These are phyloP conservation scores for Lachancea dasiensis DNA, from an alignment of 805 yeast genomes.

Conservation along the genomic window DNA sequence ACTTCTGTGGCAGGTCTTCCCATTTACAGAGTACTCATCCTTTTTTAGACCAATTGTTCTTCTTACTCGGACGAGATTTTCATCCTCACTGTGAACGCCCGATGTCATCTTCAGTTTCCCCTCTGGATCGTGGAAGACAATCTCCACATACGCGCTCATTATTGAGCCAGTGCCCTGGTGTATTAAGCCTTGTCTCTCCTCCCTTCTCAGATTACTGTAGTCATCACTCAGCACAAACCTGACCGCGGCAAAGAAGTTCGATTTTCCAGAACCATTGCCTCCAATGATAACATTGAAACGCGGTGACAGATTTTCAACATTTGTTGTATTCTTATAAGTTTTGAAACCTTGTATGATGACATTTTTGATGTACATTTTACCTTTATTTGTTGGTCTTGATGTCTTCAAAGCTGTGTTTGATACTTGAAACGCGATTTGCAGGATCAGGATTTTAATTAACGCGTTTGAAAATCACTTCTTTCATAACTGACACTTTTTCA, in stretches of 20 bases:
- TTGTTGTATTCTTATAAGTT: conserved; percentile 80
- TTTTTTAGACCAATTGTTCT: conserved; percentile 91
- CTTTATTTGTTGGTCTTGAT: background rate
- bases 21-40: conserved; percentile 84
- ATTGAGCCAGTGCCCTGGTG: conserved; percentile 90
- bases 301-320: conserved; percentile 71
- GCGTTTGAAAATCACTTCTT: too few relatives aligned
- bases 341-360: conserved; percentile 88
- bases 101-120: conserved; percentile 60
- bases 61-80: conserved; percentile 64
- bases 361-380: conserved; percentile 37
- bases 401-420: background rate
- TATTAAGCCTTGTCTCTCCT: conserved; percentile 78
- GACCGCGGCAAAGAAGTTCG: conserved; percentile 92
- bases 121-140: conserved; percentile 76
- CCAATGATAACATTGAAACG: conserved; percentile 85
- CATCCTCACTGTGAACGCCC: conserved; percentile 33
- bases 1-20: conserved; percentile 67
- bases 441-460: too few relatives aligned
- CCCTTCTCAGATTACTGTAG: conserved; percentile 74
- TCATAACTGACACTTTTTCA: too few relatives aligned
- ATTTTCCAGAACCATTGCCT: conserved; percentile 93
- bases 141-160: conserved; percentile 89
- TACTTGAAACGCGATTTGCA: conserved; percentile 4
- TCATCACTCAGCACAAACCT: conserved; percentile 89